These are phyloP conservation scores for Rutidosis leptorrhynchoides DNA, from an alignment of 129 eudicot species.

Conservation along the genomic window DNA sequence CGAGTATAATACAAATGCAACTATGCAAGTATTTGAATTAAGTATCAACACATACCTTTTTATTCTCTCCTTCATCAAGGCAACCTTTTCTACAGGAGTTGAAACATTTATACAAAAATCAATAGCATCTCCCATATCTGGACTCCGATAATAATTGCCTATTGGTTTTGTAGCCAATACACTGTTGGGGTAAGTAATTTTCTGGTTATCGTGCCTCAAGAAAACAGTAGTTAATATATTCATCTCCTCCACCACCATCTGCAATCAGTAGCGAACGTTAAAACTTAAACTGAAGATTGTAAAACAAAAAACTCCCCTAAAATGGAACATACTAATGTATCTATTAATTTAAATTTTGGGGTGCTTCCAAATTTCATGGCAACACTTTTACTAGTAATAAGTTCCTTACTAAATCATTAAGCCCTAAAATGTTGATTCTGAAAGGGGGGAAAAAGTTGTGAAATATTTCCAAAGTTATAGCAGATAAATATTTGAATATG, in stretches of 20 bases:
- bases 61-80: slow-evolving; percentile 65
- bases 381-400: background rate
- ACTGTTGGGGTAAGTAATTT: slow-evolving; percentile 70
- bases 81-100: slow-evolving; percentile 65
- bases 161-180: slow-evolving; percentile 73
- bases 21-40: no score
- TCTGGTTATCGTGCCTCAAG: slow-evolving; percentile 66
- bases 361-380: background rate
- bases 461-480: background rate
- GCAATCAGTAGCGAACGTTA: no score
- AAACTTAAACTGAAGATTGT: background rate
- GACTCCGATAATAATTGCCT: slow-evolving; percentile 69
- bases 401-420: background rate
- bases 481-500: background rate
- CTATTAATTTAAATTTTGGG: background rate
- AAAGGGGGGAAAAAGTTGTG: background rate
- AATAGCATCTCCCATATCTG: slow-evolving; percentile 80
- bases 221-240: slow-evolving; percentile 77
- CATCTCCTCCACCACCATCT: slow-evolving; percentile 94
- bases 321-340: background rate
- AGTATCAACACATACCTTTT: slow-evolving; percentile 41
- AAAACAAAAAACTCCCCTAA: background rate
- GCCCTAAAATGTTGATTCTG: background rate
- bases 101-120: slow-evolving; percentile 67
- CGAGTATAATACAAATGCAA: no score